Evolutionary conservation across 2,329 filamentous ascomycete genomes (phyloP).

Genomic region (Sporothrix protearum): DNA sequence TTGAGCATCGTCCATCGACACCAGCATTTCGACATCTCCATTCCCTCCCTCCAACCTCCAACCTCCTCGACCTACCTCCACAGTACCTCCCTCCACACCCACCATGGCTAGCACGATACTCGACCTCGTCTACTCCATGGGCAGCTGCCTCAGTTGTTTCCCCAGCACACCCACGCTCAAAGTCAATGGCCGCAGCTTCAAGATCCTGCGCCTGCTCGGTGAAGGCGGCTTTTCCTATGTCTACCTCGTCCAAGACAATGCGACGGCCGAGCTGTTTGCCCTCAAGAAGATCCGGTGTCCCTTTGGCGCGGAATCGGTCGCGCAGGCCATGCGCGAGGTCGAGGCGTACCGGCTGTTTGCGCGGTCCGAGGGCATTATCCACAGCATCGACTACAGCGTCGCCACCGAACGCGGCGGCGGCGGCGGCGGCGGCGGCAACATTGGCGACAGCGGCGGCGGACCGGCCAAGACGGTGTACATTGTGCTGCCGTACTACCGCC

Average conservation of each 20-base stretch:
- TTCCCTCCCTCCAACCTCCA: background rate
- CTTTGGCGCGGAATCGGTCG: constrained; percentile 93
- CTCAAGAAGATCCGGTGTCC: constrained; percentile 99
- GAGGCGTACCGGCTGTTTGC: constrained; percentile 92
- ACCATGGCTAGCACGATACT: constrained; percentile 78
- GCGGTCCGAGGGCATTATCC: constrained; percentile 80
- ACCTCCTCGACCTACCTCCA: background rate
- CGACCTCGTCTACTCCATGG: constrained; percentile 85
- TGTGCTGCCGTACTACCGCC: constrained; percentile 87
- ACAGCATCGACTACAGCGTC: constrained; percentile 76
- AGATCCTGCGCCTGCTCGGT: constrained; percentile 87
- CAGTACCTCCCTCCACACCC: background rate
- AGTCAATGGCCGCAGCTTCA: constrained; percentile 92
- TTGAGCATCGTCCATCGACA: background rate
- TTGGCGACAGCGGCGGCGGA: constrained; percentile 49
- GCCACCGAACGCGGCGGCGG: constrained; percentile 63
- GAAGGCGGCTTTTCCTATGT: constrained; percentile 99
- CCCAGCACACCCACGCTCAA: constrained; percentile 89
- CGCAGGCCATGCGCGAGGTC: constrained; percentile 92
- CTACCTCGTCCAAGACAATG: constrained; percentile 92
- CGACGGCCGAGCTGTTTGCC: constrained; percentile 78
- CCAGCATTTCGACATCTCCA: background rate
- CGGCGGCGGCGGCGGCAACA: constrained; percentile 44
- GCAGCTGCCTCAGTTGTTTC: constrained; percentile 95
- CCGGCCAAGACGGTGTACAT: constrained; percentile 94